A percentile compares a stretch with the other conserved stretches of the same genome.
Conservation (phyloP, 2,329 filamentous ascomycete species). For the Alternaria ventricosa region DNA sequence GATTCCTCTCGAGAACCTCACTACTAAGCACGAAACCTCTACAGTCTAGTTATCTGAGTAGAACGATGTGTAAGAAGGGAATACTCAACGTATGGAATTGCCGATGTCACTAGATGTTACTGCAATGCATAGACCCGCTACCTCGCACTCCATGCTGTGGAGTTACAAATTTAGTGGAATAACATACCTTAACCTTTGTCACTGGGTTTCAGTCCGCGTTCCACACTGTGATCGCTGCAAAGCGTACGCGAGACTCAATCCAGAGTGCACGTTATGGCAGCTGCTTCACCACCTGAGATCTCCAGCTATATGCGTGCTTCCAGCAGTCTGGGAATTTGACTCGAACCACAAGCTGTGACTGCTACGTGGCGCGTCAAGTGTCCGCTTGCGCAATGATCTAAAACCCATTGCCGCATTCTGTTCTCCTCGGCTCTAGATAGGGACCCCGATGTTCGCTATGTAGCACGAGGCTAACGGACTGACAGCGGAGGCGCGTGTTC, state of each 20-base stretch:
- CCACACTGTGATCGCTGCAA: not conserved
- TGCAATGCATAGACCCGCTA: slow-evolving; percentile 21
- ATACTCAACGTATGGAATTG: slow-evolving; percentile 10
- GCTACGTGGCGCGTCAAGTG: not conserved
- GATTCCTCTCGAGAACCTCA: slow-evolving; percentile 34
- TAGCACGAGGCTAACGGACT: not conserved
- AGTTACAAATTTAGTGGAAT: not conserved
- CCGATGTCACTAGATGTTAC: slow-evolving; percentile 8
- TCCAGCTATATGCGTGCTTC: not conserved
- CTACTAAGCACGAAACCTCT: slow-evolving; percentile 17
- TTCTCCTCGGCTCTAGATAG: not conserved
- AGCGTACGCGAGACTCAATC: not conserved
- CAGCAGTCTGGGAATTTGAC: not conserved
- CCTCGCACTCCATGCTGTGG: slow-evolving; percentile 18
- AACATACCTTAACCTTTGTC: slow-evolving; percentile 22
- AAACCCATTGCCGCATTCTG: not conserved
- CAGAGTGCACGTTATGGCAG: not conserved
- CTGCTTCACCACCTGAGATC: not conserved
- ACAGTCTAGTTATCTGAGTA: slow-evolving; percentile 20
- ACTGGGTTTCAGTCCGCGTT: slow-evolving; percentile 2
- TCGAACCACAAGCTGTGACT: not conserved
- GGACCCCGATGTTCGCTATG: not conserved
- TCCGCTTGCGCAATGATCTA: not conserved
- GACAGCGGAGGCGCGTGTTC: not conserved
- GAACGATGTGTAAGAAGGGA: not conserved